Percentiles rank a stretch among this genome's conserved stretches.
phyloP scores from a whole-genome alignment of 768 basidiomycete species.

The Tubosaeta sp. region DNA sequence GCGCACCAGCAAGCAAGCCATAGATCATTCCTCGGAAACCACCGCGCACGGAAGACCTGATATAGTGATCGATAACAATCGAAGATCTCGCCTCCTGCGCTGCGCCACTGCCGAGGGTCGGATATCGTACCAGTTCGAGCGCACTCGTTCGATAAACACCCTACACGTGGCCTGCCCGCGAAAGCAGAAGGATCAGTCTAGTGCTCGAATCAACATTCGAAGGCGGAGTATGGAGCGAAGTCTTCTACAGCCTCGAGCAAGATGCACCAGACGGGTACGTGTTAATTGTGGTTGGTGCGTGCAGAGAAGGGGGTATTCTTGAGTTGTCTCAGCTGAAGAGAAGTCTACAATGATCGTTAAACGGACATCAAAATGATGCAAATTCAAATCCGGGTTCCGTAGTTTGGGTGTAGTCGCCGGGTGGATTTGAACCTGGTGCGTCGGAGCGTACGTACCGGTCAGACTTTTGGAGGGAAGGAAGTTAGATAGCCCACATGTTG shows the following conservation, averaged over 20 bases:
- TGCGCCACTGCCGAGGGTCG: conserved; percentile 49
- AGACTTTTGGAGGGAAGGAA: too few species aligned
- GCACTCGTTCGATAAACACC: conserved; percentile 21
- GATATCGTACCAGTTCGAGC: conserved; percentile 49
- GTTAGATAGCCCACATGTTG: background rate
- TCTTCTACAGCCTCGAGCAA: background rate
- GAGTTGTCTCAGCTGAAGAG: conserved; percentile 40
- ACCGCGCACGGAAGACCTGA: conserved; percentile 38
- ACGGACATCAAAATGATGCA: conserved; percentile 26
- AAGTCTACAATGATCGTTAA: conserved; percentile 49
- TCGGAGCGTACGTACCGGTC: conserved; percentile 41
- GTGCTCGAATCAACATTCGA: conserved; percentile 17
- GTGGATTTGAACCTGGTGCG: conserved; percentile 1
- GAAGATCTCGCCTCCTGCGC: conserved; percentile 34
- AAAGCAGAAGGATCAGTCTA: conserved; percentile 43
- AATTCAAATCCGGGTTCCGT: conserved; percentile 35
- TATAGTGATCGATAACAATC: conserved; percentile 42
- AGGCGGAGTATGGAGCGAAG: conserved; percentile 32
- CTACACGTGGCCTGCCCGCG: conserved; percentile 21
- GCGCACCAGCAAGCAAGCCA: conserved; percentile 30
- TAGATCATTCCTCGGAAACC: conserved; percentile 24
- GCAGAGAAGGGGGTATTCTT: conserved; percentile 31
- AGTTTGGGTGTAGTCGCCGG: conserved; percentile 30
- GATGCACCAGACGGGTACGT: background rate
- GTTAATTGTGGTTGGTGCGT: conserved; percentile 7